These are phyloP conservation scores for Pyrenochaeta sp. DNA, from an alignment of 2,329 filamentous ascomycete species.

Conservation along the genomic window DNA sequence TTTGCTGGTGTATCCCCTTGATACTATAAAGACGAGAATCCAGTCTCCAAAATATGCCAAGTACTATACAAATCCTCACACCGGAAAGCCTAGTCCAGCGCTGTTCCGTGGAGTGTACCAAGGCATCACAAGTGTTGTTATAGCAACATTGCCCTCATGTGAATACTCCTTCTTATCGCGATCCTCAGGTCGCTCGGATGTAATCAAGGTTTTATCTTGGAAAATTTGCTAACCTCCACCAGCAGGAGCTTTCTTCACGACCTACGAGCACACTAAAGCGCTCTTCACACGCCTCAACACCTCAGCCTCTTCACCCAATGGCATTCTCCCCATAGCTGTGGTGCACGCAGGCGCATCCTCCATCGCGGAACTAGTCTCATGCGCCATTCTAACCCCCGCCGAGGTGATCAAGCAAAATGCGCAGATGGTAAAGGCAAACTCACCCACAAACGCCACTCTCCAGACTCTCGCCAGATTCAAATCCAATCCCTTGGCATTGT, in stretches of 20 bases:
- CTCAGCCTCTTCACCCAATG: conserved; percentile 32
- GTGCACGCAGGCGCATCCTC: conserved; percentile 78
- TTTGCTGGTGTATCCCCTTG: conserved; percentile 83
- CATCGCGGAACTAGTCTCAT: conserved; percentile 82
- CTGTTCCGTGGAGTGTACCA: conserved; percentile 82
- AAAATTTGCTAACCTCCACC: conserved; percentile 9
- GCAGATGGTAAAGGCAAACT: conserved; percentile 70
- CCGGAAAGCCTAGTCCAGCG: conserved; percentile 61
- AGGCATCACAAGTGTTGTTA: conserved; percentile 81
- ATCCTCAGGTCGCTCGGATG: too few species aligned
- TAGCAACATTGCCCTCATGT: conserved; percentile 90
- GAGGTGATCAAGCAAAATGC: conserved; percentile 95
- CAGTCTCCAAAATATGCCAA: conserved; percentile 79
- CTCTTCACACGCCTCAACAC: conserved; percentile 62
- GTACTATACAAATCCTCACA: conserved; percentile 67
- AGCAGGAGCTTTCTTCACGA: conserved; percentile 89
- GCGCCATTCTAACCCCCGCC: conserved; percentile 84
- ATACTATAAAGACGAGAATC: conserved; percentile 86
- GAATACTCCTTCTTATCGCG: conserved; percentile 7
- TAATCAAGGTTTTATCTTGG: not conserved
- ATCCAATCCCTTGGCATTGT: conserved; percentile 62
- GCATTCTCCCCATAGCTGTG: conserved; percentile 69
- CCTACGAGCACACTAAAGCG: conserved; percentile 80
- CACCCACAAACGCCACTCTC: conserved; percentile 58
- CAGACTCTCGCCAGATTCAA: conserved; percentile 65